These are phyloP conservation scores for Suillus hirtellus DNA, from an alignment of 768 basidiomycete species.

Conservation along the genomic window DNA sequence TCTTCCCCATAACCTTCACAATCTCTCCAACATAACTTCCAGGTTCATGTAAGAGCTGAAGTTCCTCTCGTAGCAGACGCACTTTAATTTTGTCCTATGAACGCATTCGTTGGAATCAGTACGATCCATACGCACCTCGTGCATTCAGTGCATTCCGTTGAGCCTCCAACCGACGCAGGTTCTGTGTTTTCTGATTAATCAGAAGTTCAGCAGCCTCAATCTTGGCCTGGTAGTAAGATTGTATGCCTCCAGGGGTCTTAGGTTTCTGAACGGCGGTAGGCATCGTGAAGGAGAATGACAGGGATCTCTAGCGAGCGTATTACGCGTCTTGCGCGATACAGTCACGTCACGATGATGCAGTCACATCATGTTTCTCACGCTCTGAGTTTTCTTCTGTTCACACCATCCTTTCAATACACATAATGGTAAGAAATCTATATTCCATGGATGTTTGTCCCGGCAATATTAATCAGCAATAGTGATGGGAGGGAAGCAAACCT, in stretches of 20 bases:
- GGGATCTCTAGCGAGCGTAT: constrained; percentile 2
- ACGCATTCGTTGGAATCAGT: constrained; percentile 3
- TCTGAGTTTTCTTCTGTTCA: neutral
- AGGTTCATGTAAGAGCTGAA: constrained; percentile 91
- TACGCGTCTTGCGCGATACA: constrained; percentile 7
- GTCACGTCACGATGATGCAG: neutral
- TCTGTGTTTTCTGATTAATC: constrained; percentile 96
- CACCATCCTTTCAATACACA: neutral
- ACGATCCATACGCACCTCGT: constrained; percentile 56
- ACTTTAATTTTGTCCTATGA: constrained; percentile 46
- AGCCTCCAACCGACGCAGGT: constrained; percentile 91
- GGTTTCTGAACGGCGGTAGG: constrained; percentile 36
- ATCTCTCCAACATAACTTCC: constrained; percentile 98
- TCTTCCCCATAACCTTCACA: constrained; percentile 99
- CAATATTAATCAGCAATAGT: neutral
- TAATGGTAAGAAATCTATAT: neutral
- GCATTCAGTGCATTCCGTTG: constrained; percentile 97
- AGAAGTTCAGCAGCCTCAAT: constrained; percentile 91
- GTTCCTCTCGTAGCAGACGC: constrained; percentile 84
- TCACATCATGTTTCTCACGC: neutral
- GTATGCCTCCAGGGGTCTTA: constrained; percentile 63
- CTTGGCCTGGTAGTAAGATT: constrained; percentile 94
- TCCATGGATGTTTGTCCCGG: constrained; percentile 1
- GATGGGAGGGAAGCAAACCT: neutral
- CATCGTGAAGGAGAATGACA: constrained; percentile 29